These are phyloP conservation scores for Nowakowskiella sp. DNA, from an alignment of 192 early-diverging fungal genomes.

Conservation along the genomic window DNA sequence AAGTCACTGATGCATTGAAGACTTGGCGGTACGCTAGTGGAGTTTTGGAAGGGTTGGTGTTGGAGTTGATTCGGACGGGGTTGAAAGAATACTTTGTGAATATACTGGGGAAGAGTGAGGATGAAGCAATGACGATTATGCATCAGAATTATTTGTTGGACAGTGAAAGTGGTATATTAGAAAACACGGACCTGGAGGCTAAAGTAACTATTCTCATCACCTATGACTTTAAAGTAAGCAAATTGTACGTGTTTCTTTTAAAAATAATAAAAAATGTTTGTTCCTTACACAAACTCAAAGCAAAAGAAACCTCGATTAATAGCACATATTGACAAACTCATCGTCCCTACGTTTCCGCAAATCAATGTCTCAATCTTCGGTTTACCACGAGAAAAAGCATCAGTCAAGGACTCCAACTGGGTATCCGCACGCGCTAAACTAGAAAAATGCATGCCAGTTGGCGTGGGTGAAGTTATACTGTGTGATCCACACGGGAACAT, in stretches of 20 bases:
- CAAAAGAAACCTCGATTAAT: too few relatives aligned
- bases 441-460: slow-evolving; percentile 26
- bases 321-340: neutral
- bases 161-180: neutral
- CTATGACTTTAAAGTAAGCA: slow-evolving; percentile 41
- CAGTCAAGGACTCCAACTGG: slow-evolving; percentile 69
- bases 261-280: slow-evolving; percentile 4
- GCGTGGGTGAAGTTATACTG: slow-evolving; percentile 55
- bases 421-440: slow-evolving; percentile 43
- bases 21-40: slow-evolving; percentile 22
- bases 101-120: slow-evolving; percentile 3
- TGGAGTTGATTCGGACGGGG: slow-evolving; percentile 34
- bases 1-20: slow-evolving; percentile 9
- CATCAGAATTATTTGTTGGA: neutral
- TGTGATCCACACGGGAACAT: slow-evolving; percentile 44
- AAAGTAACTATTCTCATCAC: slow-evolving; percentile 51
- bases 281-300: too few relatives aligned
- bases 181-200: slow-evolving; percentile 21
- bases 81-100: slow-evolving; percentile 34
- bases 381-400: slow-evolving; percentile 39
- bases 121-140: neutral
- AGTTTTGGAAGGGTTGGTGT: slow-evolving; percentile 16
- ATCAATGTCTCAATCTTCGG: slow-evolving; percentile 46
- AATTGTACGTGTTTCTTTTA: neutral
- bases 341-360: slow-evolving; percentile 5